phyloP scores from a whole-genome alignment of 192 early-diverging fungal genomes.

The Lobosporangium transversale region DNA sequence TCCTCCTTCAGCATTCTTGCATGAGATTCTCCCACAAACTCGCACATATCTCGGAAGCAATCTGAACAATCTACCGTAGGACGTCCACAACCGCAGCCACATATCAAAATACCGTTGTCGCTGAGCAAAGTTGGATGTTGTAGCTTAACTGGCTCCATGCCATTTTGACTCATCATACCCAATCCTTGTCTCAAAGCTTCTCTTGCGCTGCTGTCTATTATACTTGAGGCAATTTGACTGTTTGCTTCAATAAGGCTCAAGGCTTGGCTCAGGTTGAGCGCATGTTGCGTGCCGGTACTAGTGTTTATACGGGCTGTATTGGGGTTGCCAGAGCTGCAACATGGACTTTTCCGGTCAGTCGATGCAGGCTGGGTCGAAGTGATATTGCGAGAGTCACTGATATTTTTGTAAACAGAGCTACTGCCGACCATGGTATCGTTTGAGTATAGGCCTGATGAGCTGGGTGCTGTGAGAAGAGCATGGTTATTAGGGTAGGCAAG shows the following conservation, averaged over 20 bases:
- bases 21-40: constrained; percentile 46
- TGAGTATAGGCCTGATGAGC: background rate
- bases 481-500: constrained; percentile 45
- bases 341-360: constrained; percentile 14
- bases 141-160: constrained; percentile 36
- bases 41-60: constrained; percentile 46
- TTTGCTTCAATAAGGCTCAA: constrained; percentile 34
- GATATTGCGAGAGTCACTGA: too few species aligned
- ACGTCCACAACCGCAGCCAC: constrained; percentile 47
- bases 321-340: constrained; percentile 12
- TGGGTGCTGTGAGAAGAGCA: background rate
- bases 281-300: background rate
- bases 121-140: constrained; percentile 45
- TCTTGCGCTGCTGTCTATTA: constrained; percentile 10
- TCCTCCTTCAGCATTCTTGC: constrained; percentile 47
- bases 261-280: constrained; percentile 24
- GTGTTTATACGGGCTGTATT: background rate
- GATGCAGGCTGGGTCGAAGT: background rate
- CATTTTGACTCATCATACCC: constrained; percentile 7
- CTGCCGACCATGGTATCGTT: background rate
- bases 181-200: constrained; percentile 20
- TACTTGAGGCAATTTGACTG: constrained; percentile 9
- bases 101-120: constrained; percentile 36
- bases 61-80: constrained; percentile 48
- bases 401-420: background rate